These are phyloP conservation scores for Eutrema salsugineum DNA, from an alignment of 441 rosid species.

Conservation along the genomic window DNA sequence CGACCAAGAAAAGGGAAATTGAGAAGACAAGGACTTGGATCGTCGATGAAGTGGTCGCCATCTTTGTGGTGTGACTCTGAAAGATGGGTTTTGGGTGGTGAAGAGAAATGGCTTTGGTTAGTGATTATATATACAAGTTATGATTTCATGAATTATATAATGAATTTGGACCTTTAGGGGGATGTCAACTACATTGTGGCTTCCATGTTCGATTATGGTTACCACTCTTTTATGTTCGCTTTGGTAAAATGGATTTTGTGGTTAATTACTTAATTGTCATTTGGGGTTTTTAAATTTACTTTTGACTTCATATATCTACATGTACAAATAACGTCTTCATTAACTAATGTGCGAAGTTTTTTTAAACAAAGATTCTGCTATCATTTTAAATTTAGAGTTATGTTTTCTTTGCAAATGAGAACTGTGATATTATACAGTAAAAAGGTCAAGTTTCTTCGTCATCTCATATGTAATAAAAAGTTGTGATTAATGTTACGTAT, in stretches of 20 bases:
- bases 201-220: constrained; percentile 88
- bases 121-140: constrained; percentile 17
- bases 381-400: neutral
- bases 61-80: constrained; percentile 13
- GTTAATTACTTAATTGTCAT: neutral
- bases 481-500: neutral
- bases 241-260: neutral
- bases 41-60: constrained; percentile 20
- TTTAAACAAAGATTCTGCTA: neutral
- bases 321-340: neutral
- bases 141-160: neutral
- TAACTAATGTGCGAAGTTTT: neutral
- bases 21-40: constrained; percentile 18
- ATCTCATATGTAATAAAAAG: neutral
- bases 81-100: constrained; percentile 16
- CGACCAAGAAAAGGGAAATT: constrained; percentile 33
- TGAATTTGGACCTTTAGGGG: neutral
- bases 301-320: neutral
- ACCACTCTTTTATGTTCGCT: constrained; percentile 36
- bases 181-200: constrained; percentile 58
- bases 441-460: neutral
- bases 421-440: neutral
- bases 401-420: neutral
- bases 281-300: neutral
- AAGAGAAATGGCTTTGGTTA: constrained; percentile 2